Evolutionary conservation across 306 rosid genomes (phyloP), one percentile per base, ranked within the genome.

Genomic region (Inga leiocalycina): DNA sequence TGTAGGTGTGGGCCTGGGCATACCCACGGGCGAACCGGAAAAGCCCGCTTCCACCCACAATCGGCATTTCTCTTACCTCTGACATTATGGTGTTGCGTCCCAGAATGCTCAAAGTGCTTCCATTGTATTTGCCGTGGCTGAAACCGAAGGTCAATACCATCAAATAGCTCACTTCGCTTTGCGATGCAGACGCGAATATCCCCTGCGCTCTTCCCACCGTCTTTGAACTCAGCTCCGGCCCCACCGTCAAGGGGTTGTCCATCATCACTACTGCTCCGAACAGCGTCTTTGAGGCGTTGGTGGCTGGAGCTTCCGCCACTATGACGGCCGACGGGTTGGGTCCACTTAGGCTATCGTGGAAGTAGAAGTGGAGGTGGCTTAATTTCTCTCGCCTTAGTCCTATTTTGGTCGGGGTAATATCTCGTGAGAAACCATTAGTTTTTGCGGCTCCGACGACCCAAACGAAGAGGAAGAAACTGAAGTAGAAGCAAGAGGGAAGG

Each of bases 1-100:
- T 10, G 56, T 85, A 82, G 65, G 94, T 88, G 22, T 45, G 80
- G 5, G 97, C 97, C 34, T 75, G 90, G 41, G 90, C 97, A 71
- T 90, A 93, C 34, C 98, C 97, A 10, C 87, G 81, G 1, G 93
- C 93, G 22, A 89, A 93, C 69, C 92, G 86, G 87, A 91, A 92
- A 68, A 88, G 20, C 48, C 93, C 94, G 3, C 89, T 92, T 10
- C 97, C 94, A 54, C 98, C 98, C 6, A 93, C 92, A 2, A 93
- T 74, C 10, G 94, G 92, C 92, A 93, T 84, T 85, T 91, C 98
- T 57, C 94, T 89, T 30, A 88, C 89, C 15, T 61, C 48, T 4
- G 88, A 82, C 0, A 39, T 20, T 9, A 82, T 74, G 10, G 81
- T 30, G 72, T 91, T 91, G 56, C 93, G 82, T 8, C 98, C 98